Base-by-base conservation (phyloP, 1,284 basidiomycete species). In the Irpex sp. region DNA sequence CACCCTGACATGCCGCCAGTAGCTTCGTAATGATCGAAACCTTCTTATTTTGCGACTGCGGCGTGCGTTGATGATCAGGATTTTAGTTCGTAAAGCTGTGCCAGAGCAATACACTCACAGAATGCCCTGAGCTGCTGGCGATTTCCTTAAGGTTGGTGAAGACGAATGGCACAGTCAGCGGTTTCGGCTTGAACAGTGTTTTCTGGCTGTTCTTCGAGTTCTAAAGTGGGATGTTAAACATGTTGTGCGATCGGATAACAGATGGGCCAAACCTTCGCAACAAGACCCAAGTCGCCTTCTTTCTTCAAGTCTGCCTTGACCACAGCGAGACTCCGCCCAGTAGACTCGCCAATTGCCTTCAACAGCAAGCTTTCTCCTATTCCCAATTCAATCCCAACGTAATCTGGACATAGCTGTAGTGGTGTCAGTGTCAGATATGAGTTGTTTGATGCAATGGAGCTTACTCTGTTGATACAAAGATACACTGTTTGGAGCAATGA, bases 1-100 rank as follows among this genome's bases (percentile, higher is more conserved):
- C 82, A 54, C 89, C 93, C 71, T 94, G 89, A 72, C 96, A 99
- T 4, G 94, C 90, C 1, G 96, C 94, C 1, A 99, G 83, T 1
- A 99, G 82, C 72, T 96, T 95, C 59, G 95, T 97, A 72, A 99
- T 97, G 67, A 97, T 93, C 1, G 92, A 92, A 11, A 98, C 94
- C 74, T 99, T 99, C 77, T 94, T 96, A 61, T 83, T 85, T 88
- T 95, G 95, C 0, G 92, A 97, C 94, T 92, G 67, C 13, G 26
- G 26, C 26, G 26, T 26, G 26, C 26, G 4, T 26, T 26, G 2
- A 53, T 37, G 21, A 19, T 53, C 9, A 57, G 15, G 17, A 35
- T 19, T 50, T 50, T 19, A 19, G 47, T 51, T 31, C 4, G 54
- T 26, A 9, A 26, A 53, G 2, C 13, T 11, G 37, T 15, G 21